Conservation (phyloP, 2,329 filamentous ascomycete species). For the Cladobotryum mycophilum region DNA sequence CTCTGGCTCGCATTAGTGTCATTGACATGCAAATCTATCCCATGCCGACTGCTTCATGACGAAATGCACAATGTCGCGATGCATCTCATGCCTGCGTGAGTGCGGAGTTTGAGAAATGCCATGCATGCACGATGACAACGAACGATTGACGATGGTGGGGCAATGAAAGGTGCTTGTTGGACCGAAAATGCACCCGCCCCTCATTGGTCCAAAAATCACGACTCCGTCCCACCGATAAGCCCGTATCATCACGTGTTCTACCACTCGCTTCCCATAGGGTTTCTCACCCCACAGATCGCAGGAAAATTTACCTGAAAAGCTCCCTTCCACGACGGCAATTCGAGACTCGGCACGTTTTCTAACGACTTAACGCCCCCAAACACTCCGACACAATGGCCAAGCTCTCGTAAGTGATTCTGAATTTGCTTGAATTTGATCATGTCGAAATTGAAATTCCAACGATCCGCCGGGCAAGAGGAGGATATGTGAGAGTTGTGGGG, state of each 20-base stretch:
- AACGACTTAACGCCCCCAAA: slow-evolving; percentile 36
- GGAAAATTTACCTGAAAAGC: slow-evolving; percentile 31
- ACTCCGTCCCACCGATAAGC: slow-evolving; percentile 14
- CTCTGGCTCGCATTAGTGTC: too few relatives aligned
- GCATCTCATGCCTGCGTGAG: background rate
- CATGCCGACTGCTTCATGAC: background rate
- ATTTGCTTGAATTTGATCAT: slow-evolving; percentile 4
- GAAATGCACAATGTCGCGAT: background rate
- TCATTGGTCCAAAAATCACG: background rate
- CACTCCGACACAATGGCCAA: slow-evolving; percentile 56
- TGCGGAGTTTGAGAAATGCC: background rate
- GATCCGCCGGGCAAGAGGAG: slow-evolving; percentile 17
- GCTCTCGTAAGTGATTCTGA: slow-evolving; percentile 47
- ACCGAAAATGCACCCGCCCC: background rate
- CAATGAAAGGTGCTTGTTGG: background rate
- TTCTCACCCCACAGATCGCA: slow-evolving; percentile 34
- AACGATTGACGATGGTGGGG: background rate
- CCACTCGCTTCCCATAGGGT: slow-evolving; percentile 32
- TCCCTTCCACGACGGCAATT: slow-evolving; percentile 31
- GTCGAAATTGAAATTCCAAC: slow-evolving; percentile 2
- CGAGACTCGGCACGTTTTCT: slow-evolving; percentile 31
- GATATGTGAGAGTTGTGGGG: slow-evolving; percentile 10
- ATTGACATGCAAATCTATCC: too few relatives aligned
- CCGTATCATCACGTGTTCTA: slow-evolving; percentile 28
- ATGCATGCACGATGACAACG: background rate